Conservation (phyloP, 441 rosid species). For the Arabidopsis lyrata region DNA sequence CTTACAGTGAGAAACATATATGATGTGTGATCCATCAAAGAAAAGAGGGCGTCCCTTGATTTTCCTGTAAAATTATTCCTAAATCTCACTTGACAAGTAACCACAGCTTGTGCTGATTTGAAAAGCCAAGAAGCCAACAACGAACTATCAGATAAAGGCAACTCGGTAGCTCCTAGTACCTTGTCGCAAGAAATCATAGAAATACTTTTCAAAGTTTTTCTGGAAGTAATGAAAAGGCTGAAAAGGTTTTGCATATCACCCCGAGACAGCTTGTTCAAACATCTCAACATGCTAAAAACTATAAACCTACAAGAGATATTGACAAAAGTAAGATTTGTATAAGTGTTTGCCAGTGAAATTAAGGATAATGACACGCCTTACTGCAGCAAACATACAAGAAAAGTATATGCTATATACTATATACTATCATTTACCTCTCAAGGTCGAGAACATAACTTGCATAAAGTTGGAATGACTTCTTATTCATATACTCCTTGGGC, state of each 20-base stretch:
- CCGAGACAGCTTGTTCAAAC: slow-evolving; percentile 48
- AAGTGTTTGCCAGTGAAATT: slow-evolving; percentile 12
- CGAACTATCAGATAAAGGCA: slow-evolving; percentile 56
- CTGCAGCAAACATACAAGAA: slow-evolving; percentile 20
- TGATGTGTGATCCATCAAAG: slow-evolving; percentile 89
- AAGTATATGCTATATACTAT: slow-evolving; percentile 22
- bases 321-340: slow-evolving; percentile 26
- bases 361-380: slow-evolving; percentile 13
- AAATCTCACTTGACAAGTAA: slow-evolving; percentile 54
- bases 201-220: slow-evolving; percentile 74
- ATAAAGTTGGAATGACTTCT: slow-evolving; percentile 64
- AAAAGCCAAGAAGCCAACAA: slow-evolving; percentile 72
- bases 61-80: slow-evolving; percentile 43
- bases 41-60: slow-evolving; percentile 50
- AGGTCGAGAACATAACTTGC: slow-evolving; percentile 67
- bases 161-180: slow-evolving; percentile 47
- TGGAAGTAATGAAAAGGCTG: slow-evolving; percentile 71
- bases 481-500: slow-evolving; percentile 74
- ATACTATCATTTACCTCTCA: slow-evolving; percentile 66
- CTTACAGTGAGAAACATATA: slow-evolving; percentile 61
- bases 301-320: slow-evolving; percentile 34
- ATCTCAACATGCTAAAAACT: slow-evolving; percentile 41
- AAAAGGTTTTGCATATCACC: slow-evolving; percentile 53
- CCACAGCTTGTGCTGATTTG: slow-evolving; percentile 63
- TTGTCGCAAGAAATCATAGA: slow-evolving; percentile 58